Conservation (phyloP, 192 early-diverging fungal species). For the Linnemannia elongata region DNA sequence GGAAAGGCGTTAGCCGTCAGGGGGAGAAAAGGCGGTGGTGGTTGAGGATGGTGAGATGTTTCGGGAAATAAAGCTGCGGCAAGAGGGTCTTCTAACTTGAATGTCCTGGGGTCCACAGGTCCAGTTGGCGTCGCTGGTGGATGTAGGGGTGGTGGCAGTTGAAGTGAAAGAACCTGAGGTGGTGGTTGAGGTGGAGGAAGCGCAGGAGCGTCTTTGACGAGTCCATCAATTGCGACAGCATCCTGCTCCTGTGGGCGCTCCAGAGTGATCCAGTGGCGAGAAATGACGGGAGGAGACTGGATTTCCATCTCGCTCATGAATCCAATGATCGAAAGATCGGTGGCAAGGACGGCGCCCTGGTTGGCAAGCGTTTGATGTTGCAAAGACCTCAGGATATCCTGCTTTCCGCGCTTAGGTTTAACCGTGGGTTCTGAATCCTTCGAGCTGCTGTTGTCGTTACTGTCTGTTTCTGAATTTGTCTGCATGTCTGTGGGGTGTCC, state of each 20-base stretch:
- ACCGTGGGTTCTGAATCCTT: background rate
- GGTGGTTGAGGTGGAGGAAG: background rate
- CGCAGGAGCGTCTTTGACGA: background rate
- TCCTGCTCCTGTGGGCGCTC: constrained; percentile 14
- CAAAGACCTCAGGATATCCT: constrained; percentile 4
- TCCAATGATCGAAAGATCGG: constrained; percentile 49
- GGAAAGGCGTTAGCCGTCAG: constrained; percentile 5
- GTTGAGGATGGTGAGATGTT: background rate
- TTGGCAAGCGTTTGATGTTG: constrained; percentile 40
- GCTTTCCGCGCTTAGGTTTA: background rate
- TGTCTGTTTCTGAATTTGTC: background rate
- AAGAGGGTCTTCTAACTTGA: constrained; percentile 27
- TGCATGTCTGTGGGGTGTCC: background rate
- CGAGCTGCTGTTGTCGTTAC: background rate
- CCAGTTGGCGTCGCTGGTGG: background rate
- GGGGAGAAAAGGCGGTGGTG: background rate
- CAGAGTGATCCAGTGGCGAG: constrained; percentile 47
- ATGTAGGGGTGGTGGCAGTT: background rate
- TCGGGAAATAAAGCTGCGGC: constrained; percentile 22
- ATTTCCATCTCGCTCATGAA: constrained; percentile 28
- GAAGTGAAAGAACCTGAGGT: background rate
- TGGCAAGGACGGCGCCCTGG: constrained; percentile 35
- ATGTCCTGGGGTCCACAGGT: background rate
- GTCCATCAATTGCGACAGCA: background rate
- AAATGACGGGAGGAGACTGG: constrained; percentile 47